Evolutionary conservation across 352 stramenopile species (phyloP), one percentile per base, ranked within the genome.

Genomic region (Pythium brachiatum): DNA sequence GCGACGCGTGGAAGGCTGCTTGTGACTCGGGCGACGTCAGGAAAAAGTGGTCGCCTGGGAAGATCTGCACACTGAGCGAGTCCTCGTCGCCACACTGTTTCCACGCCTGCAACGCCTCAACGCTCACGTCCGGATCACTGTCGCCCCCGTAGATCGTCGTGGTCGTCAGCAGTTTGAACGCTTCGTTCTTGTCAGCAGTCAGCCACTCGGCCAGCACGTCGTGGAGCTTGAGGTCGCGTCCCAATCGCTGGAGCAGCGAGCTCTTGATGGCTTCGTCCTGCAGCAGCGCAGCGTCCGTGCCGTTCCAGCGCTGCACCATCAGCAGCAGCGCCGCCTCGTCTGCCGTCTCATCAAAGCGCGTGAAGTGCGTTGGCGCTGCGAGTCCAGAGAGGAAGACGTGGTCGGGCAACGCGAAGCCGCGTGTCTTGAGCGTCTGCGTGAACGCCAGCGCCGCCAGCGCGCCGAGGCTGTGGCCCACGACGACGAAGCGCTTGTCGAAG

Each of bases 401-500:
- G 12, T 70, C 74, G 18, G 80, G 83, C 31, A 75, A 67, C 15
- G 80, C 75, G 51, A 87, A 88, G 29, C 74, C 50, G 36, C 68
- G 68, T 16, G 65, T 53, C 13, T 81, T 64, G 12, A 92, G 72
- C 61, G 70, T 64, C 31, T 73, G 68, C 64, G 80, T 66, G 34
- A 92, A 68, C 32, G 74, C 79, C 12, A 92, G 65, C 39, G 77
- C 78, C 41, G 76, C 67, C 23, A 89, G 61, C 36, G 83, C 80
- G n/a, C 83, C 83, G 12, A 92, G 68, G 62, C 78, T 89, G 68
- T 92, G 83, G 53, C 83, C 83, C 25, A 85, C 38, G 26, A 92
- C 53, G 34, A 86, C 78, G 59, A 86, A 92, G 0, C 74, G 80
- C 63, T 92, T 92, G 63, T 86, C 79, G 55, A 92, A 90, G 68